Conservation (phyloP, 2,329 filamentous ascomycete genomes). For the Fusarium succisae region DNA sequence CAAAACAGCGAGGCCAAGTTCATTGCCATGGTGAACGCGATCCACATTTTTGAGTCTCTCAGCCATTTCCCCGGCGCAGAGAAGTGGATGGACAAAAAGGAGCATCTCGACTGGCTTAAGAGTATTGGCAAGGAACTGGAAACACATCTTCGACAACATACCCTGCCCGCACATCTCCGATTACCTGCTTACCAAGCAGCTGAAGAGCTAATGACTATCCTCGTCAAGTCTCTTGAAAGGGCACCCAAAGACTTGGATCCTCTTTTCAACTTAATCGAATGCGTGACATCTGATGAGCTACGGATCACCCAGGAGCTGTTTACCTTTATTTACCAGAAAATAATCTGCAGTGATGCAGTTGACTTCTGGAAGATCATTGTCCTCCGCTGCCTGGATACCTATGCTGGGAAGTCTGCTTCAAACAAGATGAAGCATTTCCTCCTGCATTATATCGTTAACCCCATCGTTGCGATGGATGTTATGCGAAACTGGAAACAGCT, state of each 20-base stretch:
- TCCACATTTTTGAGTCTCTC: constrained; percentile 85
- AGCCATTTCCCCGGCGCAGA: constrained; percentile 71
- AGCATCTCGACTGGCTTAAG: constrained; percentile 68
- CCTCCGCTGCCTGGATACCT: constrained; percentile 86
- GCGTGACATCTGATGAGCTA: constrained; percentile 83
- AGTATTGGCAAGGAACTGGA: constrained; percentile 81
- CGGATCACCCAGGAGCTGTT: constrained; percentile 79
- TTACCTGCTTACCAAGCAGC: constrained; percentile 89
- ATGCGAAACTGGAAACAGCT: constrained; percentile 79
- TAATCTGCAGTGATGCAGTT: constrained; percentile 85
- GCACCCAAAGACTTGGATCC: constrained; percentile 82
- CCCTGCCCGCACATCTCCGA: constrained; percentile 75
- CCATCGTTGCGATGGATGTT: constrained; percentile 95
- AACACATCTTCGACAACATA: constrained; percentile 74
- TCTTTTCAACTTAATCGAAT: constrained; percentile 85
- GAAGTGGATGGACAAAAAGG: constrained; percentile 76
- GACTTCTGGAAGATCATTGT: constrained; percentile 87
- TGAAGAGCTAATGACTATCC: constrained; percentile 85
- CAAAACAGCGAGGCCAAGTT: constrained; percentile 75
- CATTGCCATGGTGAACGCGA: constrained; percentile 81
- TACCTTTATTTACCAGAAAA: constrained; percentile 82
- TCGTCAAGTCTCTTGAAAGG: constrained; percentile 81
- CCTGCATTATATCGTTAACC: constrained; percentile 92
- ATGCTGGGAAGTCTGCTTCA: constrained; percentile 78
- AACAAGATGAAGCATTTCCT: constrained; percentile 95